Base-by-base conservation (phyloP, 1,284 basidiomycete genomes). In the Moesziomyces globuligerus region DNA sequence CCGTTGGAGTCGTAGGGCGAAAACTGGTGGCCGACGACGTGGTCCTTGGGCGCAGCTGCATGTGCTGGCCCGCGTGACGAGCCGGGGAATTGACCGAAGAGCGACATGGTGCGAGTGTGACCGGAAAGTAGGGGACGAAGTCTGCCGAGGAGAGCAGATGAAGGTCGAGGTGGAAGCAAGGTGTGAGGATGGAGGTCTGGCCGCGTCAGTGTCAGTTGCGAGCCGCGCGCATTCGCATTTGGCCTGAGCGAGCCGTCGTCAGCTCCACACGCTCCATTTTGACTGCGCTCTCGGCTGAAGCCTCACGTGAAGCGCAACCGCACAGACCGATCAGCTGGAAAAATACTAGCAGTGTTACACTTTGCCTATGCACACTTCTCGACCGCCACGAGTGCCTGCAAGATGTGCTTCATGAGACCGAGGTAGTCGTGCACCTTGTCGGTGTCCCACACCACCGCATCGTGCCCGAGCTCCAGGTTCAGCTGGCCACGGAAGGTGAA, bases 1-100 rank as follows among this genome's bases (percentile, higher is more conserved):
- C 75, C 78, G 60, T 81, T 81, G 26, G 74, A 78, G 40, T 77
- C 74, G 54, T 82, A 82, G 18, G 81, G 81, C 20, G 69, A 76
- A 66, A 82, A 82, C 32, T 78, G 77, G 43, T 78, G 78, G 15
- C 77, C 75, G 32, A 78, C 71, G 29, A 76, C 55, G 47, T 72
- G 66, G 42, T 61, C 59, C 37, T 68, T 68, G 39, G 60, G 46
- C 37, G 59, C 64, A 6, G 51, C 48, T 17, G 49, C 29, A 26
- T 48, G 47, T 17, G 44, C 49, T 26, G 57, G 58, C 20, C 57
- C 61, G 34, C 57, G 62, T 17, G 61, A 71, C 1, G 68, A 61
- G 56, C 68, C 68, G 3, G 68, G 62, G 58, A 66, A 71, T 3
- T 56, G 56, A 26, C 62, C 62, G 32, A 71, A 66, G 52, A 71